Evolutionary conservation across 345 rosid genomes (phyloP), one percentile per base, ranked within the genome.

Genomic region (Isatis tinctoria): DNA sequence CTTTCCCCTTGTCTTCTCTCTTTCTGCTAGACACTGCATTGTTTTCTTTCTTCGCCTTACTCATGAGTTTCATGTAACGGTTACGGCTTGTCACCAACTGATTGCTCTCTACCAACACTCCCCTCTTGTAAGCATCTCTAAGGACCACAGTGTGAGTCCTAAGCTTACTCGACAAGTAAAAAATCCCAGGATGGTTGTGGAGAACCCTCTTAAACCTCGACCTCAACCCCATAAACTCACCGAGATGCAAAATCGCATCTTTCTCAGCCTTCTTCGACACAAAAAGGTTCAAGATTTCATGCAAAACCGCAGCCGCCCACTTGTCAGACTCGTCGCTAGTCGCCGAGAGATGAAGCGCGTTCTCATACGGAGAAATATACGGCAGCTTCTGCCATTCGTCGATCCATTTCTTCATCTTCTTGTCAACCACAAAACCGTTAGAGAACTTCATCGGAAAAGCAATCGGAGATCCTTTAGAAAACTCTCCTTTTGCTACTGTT

Each of bases 321-420:
- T 86, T 88, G 48, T 92, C 99, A 5, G 92, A 87, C 79, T 92
- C 97, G 49, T 90, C 88, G 8, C 86, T 85, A 0, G 75, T 82
- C 1, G 88, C 83, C 5, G 85, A 74, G 37, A 94, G 70, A 77
- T 88, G 87, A 54, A 64, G 66, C 8, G 84, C 87, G 56, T 88
- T 83, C 67, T 88, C 90, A 66, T 90, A 92, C 2, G 99, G 97
- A 48, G 99, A 88, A 60, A 90, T 43, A 53, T 88, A 92, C 5
- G 96, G 94, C 78, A 95, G 63, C 78, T 85, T 95, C 80, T 92
- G 97, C 99, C 99, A 92, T 2, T 87, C 89, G 53, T 86, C 88
- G 13, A 81, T 6, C 90, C 88, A 86, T 60, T 83, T 92, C 87
- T 90, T 90, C 76, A 82, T 60, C 79, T 88, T 87, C 84, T 86